Evolutionary conservation across 129 eudicot genomes (phyloP).

Genomic region (Silybum marianum): DNA sequence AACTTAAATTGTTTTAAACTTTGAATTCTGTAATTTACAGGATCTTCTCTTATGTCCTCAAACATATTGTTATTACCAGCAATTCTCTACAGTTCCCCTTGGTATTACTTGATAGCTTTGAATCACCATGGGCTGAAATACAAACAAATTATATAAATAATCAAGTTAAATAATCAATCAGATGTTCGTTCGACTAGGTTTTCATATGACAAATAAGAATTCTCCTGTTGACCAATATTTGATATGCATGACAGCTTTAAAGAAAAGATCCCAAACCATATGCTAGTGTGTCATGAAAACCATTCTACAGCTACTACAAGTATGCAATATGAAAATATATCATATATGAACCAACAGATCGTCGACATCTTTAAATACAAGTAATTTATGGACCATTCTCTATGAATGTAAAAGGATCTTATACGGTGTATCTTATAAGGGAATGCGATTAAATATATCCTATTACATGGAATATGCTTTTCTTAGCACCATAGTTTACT

Average conservation of each 20-base stretch:
- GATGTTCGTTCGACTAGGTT: neutral
- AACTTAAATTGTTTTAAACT: neutral
- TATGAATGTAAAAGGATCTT: neutral
- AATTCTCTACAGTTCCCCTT: neutral
- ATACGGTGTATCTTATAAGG: neutral
- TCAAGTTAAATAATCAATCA: neutral
- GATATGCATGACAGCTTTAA: no score
- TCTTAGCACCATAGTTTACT: neutral
- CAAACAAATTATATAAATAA: neutral
- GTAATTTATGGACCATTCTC: no score
- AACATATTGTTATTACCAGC: neutral
- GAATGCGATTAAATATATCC: neutral
- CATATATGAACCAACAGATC: no score
- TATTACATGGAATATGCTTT: neutral
- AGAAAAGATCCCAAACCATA: no score
- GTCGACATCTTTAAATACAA: no score
- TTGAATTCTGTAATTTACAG: neutral
- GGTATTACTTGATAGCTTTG: conserved; percentile 9
- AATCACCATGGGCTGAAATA: conserved; percentile 12
- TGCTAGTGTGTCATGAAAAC: no score
- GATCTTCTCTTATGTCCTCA: neutral
- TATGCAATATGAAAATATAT: no score
- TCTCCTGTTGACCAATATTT: no score
- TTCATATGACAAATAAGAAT: no score
- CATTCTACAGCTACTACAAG: no score